Base-by-base conservation (phyloP, 768 basidiomycete species). In the Russula emetica region DNA sequence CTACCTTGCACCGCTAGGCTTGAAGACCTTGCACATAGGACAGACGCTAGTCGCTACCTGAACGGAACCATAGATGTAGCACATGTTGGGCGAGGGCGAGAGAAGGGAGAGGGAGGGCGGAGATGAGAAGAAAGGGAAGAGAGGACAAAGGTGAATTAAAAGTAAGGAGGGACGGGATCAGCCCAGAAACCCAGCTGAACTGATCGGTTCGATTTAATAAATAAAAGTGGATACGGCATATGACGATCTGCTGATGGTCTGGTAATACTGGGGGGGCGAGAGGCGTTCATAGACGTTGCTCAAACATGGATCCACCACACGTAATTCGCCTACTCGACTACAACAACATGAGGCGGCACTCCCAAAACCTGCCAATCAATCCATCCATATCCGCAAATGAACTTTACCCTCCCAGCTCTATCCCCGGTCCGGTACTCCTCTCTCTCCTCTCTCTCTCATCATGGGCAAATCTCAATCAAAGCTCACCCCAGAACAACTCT, bases 381-480 rank as follows among this genome's bases (percentile, higher is more conserved):
- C 30, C 28, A 20, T 32, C 28, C 3, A 36, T 36, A 7, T 34
- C 34, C 34, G 2, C 34, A 34, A 34, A 34, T 34, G 34, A 32
- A 36, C 51, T n/a, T n/a, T n/a, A 18, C 20, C 4, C 34, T 36
- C 45, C 38, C 14, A 44, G 11, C n/a, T 13, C 14, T 8, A n/a
- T 13, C 32, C 2, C 45, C 53, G 45, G 54, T 28, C 53, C 58
- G 58, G 58, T 11, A 18, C 36, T 6, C 7, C 49, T 47, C 49
- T 49, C 38, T 16, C 45, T 3, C 20, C 42, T 14, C 30, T 28
- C 22, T 11, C 30, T 18, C 5, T 22, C 74, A 82, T 74, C 74
- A 98, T 98, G 97, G 97, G 97, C 76, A 98, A 98, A 80, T 90
- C 92, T 38, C 94, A 98, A 76, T 91, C 88, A 70, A 99, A 98